Conservation (phyloP, 2,329 filamentous ascomycete species). For the Elsinoe australis region DNA sequence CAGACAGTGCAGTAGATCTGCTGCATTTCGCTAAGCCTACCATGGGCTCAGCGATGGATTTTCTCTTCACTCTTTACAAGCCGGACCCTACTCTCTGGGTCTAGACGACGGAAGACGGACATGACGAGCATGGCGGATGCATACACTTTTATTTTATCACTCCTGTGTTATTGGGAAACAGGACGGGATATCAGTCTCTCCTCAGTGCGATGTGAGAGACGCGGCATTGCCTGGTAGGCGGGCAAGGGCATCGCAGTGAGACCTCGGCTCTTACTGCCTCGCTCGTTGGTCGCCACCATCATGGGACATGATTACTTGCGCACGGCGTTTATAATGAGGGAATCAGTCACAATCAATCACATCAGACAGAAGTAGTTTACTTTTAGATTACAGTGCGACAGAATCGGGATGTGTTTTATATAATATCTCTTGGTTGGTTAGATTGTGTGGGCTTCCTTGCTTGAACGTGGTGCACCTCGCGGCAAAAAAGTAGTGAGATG, state of each 20-base stretch:
- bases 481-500: too few species aligned
- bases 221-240: background rate
- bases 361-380: too few species aligned
- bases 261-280: background rate
- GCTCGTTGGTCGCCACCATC: background rate
- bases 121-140: background rate
- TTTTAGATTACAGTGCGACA: slow-evolving; percentile 13
- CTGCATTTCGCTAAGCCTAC: background rate
- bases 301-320: background rate
- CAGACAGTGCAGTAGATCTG: slow-evolving; percentile 29
- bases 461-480: too few species aligned
- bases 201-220: slow-evolving; percentile 11
- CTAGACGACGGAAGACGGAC: background rate
- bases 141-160: too few species aligned
- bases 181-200: slow-evolving; percentile 2
- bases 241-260: background rate
- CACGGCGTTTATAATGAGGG: background rate
- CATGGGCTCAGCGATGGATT: background rate
- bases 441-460: too few species aligned
- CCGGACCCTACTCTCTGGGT: background rate
- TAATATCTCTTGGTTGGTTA: too few species aligned
- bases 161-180: background rate
- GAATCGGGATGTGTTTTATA: slow-evolving; percentile 1
- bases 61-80: background rate
- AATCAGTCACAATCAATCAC: background rate